Conservation (phyloP, 805 yeast genomes). For the Jamesozyma piceae region DNA sequence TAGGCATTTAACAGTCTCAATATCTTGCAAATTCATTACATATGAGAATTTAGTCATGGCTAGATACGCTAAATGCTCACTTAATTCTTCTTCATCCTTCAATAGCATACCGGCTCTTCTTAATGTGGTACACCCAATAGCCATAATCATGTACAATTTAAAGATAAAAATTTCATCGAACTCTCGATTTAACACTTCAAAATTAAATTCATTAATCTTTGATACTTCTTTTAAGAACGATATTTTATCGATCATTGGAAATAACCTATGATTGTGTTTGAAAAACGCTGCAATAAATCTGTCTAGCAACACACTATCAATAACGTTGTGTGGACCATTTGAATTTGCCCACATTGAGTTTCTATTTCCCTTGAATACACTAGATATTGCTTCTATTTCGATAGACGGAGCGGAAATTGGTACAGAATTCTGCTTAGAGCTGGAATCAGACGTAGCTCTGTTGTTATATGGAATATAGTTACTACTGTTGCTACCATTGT, state of each 20-base stretch:
- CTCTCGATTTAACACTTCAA: constrained; percentile 14
- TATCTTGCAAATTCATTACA: constrained; percentile 34
- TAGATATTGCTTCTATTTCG: constrained; percentile 26
- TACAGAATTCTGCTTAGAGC: constrained; percentile 10
- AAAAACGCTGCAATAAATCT: constrained; percentile 37
- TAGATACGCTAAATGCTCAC: constrained; percentile 34
- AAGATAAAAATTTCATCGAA: constrained; percentile 29
- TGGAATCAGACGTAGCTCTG: background rate
- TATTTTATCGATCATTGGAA: constrained; percentile 36
- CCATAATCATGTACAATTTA: constrained; percentile 44
- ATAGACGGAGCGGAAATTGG: constrained; percentile 25
- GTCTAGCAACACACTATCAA: constrained; percentile 29
- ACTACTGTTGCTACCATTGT: background rate
- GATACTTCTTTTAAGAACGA: constrained; percentile 30
- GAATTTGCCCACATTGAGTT: constrained; percentile 21
- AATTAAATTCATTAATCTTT: constrained; percentile 26
- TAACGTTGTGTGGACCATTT: constrained; percentile 20
- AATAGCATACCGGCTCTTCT: constrained; percentile 34
- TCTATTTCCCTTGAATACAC: constrained; percentile 26
- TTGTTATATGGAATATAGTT: no score
- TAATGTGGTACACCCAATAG: constrained; percentile 46
- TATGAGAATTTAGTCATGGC: constrained; percentile 35
- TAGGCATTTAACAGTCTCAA: constrained; percentile 35
- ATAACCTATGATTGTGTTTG: constrained; percentile 36
- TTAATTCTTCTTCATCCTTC: constrained; percentile 30